phyloP scores from a whole-genome alignment of 2,329 filamentous ascomycete species.

The Metarhizium sp. region DNA sequence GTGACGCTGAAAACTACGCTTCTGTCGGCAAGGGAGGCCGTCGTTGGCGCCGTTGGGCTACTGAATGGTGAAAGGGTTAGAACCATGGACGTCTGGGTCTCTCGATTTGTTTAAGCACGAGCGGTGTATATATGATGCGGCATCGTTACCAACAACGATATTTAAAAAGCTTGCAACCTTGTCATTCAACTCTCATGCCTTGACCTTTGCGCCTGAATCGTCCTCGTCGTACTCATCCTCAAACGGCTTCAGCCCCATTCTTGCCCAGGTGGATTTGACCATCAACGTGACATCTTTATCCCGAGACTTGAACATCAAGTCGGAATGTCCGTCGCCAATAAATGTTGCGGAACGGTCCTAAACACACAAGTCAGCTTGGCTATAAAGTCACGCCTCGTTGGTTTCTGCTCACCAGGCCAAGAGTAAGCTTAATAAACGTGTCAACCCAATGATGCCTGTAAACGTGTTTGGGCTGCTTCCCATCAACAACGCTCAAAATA shows the following conservation, averaged over 20 bases:
- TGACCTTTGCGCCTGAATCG: neutral
- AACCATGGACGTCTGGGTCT: conserved; percentile 34
- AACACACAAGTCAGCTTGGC: neutral
- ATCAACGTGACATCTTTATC: conserved; percentile 36
- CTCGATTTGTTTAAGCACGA: conserved; percentile 6
- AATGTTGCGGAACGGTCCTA: conserved; percentile 36
- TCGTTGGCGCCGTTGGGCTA: conserved; percentile 17
- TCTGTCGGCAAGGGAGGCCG: conserved; percentile 21
- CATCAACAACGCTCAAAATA: conserved; percentile 36
- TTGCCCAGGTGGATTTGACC: conserved; percentile 31
- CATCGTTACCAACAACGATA: too few species aligned
- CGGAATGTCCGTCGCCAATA: conserved; percentile 31
- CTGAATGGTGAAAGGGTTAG: conserved; percentile 20
- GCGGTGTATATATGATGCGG: neutral
- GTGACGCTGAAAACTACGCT: conserved; percentile 19
- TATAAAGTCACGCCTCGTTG: too few species aligned
- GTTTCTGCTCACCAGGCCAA: conserved; percentile 36
- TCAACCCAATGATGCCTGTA: conserved; percentile 38
- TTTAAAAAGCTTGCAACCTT: too few species aligned
- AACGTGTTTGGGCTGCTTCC: conserved; percentile 24
- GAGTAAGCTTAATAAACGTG: conserved; percentile 41
- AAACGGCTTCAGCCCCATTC: conserved; percentile 35
- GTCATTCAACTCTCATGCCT: neutral
- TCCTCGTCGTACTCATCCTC: conserved; percentile 20
- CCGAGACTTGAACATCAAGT: conserved; percentile 30